Base-by-base conservation (phyloP, 306 rosid genomes). In the Erythrophleum fordii region DNA sequence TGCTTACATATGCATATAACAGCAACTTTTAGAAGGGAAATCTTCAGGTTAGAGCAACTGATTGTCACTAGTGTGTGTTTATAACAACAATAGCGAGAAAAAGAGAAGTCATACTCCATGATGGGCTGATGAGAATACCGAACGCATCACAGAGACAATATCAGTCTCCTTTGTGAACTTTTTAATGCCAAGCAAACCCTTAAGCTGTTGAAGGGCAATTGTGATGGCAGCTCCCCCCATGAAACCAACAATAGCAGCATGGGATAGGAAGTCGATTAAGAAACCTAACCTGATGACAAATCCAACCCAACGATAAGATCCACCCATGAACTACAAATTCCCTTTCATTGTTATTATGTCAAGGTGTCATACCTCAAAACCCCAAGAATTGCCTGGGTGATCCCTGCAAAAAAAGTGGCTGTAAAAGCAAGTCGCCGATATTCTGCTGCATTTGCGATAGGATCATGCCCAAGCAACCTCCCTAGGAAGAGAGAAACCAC, bases 221-320 rank as follows among this genome's bases (percentile, higher is more conserved):
- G 99, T 95, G 85, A 95, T 93, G 41, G 99, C 99, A 83, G 99
- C 97, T 76, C 99, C 99, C 29, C 96, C 99, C 99, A 95, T 93
- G 81, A 95, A 95, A 46, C 99, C 99, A 5, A 93, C 99, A 81
- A 93, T 85, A 85, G 99, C 99, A 86, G 98, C 99, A 85, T 95
- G 99, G 11, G 99, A 95, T 72, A 93, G 90, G 80, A 93, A 95
- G 75, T 95, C 99, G 66, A 95, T 93, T 94, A 95, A 87, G 88
- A 95, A 93, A 31, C 99, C 99, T 86, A 95, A 75, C 88, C 99
- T 95, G 93, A 25, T 66, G 55, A 53, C 55, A 62, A 59, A 45
- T 37, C n/a, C 53, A 75, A 51, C 26, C 48, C n/a, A 46, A 28
- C 52, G 51, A 26, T 72, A 64, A 44, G 18, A 61, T 72, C 26